Evolutionary conservation across 2,329 filamentous ascomycete species (phyloP), one percentile per base, ranked within the genome.

Genomic region (Trichoderma lentiforme): DNA sequence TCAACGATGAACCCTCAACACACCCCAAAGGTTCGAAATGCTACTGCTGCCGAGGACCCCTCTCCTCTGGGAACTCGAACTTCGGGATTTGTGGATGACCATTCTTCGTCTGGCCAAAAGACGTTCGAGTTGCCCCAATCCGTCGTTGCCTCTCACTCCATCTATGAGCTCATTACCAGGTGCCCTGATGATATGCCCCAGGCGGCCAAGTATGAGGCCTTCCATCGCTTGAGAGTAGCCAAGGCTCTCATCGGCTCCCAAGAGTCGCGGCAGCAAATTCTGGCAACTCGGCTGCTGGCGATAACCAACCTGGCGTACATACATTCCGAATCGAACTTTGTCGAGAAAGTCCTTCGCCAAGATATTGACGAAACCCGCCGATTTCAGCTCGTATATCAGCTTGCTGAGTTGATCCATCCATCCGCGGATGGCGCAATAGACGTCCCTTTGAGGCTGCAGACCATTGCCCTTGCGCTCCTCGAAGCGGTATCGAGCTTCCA

Each of bases 301-400:
- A 91, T 98, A 73, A 92, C 93, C 28, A 99, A 98, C 77, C 82
- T 99, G 74, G 93, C 94, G 2, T 98, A 97, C 79, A 93, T 98
- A 70, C 92, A 97, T 76, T 87, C 88, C 2, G 97, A 99, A 77
- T 83, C 87, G 4, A 89, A 90, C n/a, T 97, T 99, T 77, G 86
- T 94, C 58, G 92, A 95, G 74, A 95, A 93, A 80, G 89, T 98
- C 56, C 86, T 97, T 66, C 93, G 93, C 74, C 91, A 95, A 76
- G 97, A 99, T 78, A 89, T 90, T 47, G 95, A 98, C 77, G 94
- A 97, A 80, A 94, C 95, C 3, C 91, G 95, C 73, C 90, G 93
- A 66, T 92, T 94, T 74, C 96, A 99, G 81, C 86, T 99, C 28
- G 91, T 94, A 4, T 97, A 97, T 78, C 97, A 99, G 81, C 88